Evolutionary conservation across 2,329 filamentous ascomycete species (phyloP).

Genomic region (Fusarium palustre): DNA sequence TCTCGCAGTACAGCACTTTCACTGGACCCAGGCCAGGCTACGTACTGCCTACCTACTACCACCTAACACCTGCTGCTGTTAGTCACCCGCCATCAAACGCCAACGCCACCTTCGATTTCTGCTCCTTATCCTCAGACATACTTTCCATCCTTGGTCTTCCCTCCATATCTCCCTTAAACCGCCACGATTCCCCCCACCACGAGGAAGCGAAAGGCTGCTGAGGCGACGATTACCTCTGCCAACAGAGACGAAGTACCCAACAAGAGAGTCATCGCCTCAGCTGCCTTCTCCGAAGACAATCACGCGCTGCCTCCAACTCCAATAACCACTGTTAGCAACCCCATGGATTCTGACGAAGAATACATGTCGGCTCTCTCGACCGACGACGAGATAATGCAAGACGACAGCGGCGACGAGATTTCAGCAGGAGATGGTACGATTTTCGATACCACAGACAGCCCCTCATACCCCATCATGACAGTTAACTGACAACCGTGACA

Average conservation of each 20-base stretch:
- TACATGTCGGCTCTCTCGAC: constrained; percentile 86
- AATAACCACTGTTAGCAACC: constrained; percentile 64
- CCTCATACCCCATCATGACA: constrained; percentile 11
- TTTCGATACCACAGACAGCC: constrained; percentile 24
- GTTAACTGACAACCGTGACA: constrained; percentile 28
- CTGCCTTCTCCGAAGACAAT: constrained; percentile 51
- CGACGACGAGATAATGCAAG: constrained; percentile 78
- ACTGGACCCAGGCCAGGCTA: constrained; percentile 15
- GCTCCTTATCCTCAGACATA: constrained; percentile 30
- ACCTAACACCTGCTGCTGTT: constrained; percentile 15
- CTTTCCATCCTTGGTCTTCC: constrained; percentile 15
- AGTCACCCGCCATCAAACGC: constrained; percentile 40
- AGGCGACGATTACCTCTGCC: constrained; percentile 68
- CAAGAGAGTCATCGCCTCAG: constrained; percentile 70
- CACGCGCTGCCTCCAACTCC: constrained; percentile 68
- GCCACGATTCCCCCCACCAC: constrained; percentile 70
- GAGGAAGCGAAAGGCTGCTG: constrained; percentile 73
- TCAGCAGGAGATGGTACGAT: constrained; percentile 63
- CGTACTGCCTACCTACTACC: constrained; percentile 3
- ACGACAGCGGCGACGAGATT: constrained; percentile 80
- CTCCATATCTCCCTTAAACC: constrained; percentile 43
- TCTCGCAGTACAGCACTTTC: background rate
- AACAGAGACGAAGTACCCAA: constrained; percentile 57
- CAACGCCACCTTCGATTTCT: constrained; percentile 38
- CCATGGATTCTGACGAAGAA: constrained; percentile 96